These are phyloP conservation scores for Jaltomata sinuosa DNA, from an alignment of 257 asterid genomes.

Conservation along the genomic window DNA sequence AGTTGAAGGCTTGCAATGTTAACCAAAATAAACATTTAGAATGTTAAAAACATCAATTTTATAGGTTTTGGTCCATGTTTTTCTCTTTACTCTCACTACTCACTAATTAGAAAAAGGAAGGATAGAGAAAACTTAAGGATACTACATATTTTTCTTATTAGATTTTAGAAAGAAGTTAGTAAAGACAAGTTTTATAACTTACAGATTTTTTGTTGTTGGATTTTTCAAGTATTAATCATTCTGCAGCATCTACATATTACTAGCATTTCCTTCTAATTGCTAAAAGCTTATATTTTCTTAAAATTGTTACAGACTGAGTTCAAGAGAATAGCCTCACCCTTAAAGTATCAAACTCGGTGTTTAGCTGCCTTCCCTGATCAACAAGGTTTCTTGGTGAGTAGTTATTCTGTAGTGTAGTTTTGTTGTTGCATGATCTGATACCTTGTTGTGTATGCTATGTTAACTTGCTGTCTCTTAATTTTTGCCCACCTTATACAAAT, in stretches of 20 bases:
- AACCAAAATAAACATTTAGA: background rate
- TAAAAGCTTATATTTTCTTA: background rate
- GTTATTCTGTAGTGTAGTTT: background rate
- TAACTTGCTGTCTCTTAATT: background rate
- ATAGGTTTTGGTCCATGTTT: background rate
- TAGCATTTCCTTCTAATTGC: background rate
- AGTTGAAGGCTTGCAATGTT: background rate
- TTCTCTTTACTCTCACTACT: background rate
- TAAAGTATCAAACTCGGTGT: constrained; percentile 96
- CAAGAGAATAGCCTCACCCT: constrained; percentile 76
- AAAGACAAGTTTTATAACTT: background rate
- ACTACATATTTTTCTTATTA: background rate
- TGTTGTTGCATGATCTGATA: background rate
- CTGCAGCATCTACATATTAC: background rate
- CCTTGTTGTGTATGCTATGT: background rate
- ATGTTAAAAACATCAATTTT: background rate
- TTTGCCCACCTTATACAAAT: background rate
- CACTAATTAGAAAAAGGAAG: background rate
- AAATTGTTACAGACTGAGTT: constrained; percentile 55
- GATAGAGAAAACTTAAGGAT: background rate
- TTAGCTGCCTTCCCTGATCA: constrained; percentile 97
- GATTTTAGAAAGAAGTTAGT: background rate
- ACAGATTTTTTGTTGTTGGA: background rate
- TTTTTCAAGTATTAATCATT: background rate
- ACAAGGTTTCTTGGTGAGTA: constrained; percentile 87